phyloP scores from a whole-genome alignment of 768 basidiomycete species.

The Kwoniella sp. region DNA sequence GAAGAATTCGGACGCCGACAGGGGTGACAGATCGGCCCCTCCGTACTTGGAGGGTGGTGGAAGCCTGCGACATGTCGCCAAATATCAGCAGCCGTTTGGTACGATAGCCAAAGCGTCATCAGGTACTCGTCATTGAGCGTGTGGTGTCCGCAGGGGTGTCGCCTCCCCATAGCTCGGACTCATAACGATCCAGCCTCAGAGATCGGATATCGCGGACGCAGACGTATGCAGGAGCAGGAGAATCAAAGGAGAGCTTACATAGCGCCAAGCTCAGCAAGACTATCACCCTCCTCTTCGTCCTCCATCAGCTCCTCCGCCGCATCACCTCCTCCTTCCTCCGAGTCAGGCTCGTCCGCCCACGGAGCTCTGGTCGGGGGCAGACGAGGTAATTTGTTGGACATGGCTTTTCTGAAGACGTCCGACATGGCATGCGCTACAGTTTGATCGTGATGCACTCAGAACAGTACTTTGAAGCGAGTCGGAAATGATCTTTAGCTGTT shows the following conservation, averaged over 20 bases:
- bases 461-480: no score
- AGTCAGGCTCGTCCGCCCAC: slow-evolving; percentile 55
- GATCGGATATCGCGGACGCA: no score
- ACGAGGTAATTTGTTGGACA: slow-evolving; percentile 46
- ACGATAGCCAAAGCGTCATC: no score
- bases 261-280: slow-evolving; percentile 62
- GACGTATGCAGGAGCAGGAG: no score
- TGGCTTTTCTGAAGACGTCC: slow-evolving; percentile 50
- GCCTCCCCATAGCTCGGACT: no score
- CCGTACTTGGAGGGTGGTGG: slow-evolving; percentile 55
- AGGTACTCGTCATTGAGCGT: no score
- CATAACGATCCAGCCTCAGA: no score
- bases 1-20: slow-evolving; percentile 79
- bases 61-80: slow-evolving; percentile 8
- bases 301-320: slow-evolving; percentile 71
- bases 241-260: slow-evolving; percentile 16
- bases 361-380: slow-evolving; percentile 51
- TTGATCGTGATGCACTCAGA: no score
- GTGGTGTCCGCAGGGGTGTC: no score
- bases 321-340: slow-evolving; percentile 72
- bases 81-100: no score
- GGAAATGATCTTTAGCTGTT: no score
- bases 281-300: slow-evolving; percentile 62
- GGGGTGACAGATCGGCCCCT: slow-evolving; percentile 65
- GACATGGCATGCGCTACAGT: slow-evolving; percentile 33